Conservation (phyloP, 805 yeast genomes). For the Teunomyces funiuensis region DNA sequence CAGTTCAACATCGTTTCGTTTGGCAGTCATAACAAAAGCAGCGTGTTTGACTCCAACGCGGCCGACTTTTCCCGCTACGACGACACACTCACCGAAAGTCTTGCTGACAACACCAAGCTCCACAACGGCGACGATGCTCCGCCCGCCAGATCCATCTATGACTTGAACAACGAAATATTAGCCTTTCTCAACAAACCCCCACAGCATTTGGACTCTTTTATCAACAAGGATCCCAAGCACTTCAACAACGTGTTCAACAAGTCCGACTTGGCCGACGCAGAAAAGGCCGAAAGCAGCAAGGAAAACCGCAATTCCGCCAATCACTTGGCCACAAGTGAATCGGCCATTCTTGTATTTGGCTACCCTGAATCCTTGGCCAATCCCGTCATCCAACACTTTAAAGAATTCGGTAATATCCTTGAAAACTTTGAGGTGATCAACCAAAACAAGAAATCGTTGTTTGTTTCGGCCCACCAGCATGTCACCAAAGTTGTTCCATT, state of each 20-base stretch:
- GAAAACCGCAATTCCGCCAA: conserved; percentile 16
- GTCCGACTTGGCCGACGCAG: conserved; percentile 14
- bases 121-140: conserved; percentile 44
- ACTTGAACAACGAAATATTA: conserved; percentile 45
- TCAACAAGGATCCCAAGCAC: conserved; percentile 46
- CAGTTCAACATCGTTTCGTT: conserved; percentile 38
- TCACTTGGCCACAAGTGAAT: conserved; percentile 40
- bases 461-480: conserved; percentile 2
- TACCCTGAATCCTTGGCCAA: conserved; percentile 76
- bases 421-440: conserved; percentile 60
- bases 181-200: conserved; percentile 36
- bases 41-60: conserved; percentile 24
- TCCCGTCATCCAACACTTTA: conserved; percentile 67
- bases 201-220: conserved; percentile 38
- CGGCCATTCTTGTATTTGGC: conserved; percentile 83
- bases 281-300: conserved; percentile 11
- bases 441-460: conserved; percentile 11
- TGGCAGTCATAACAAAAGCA: conserved; percentile 28
- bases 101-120: conserved; percentile 26
- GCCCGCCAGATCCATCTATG: conserved; percentile 51
- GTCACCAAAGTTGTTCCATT: conserved; percentile 52
- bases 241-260: conserved; percentile 48
- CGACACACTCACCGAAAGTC: conserved; percentile 30
- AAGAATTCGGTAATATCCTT: conserved; percentile 74
- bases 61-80: conserved; percentile 22